A percentile compares a stretch with the other conserved stretches of the same genome.
Evolutionary conservation across 495 filamentous ascomycete species (phyloP).

Genomic region (Barbatosphaeria neglecta): DNA sequence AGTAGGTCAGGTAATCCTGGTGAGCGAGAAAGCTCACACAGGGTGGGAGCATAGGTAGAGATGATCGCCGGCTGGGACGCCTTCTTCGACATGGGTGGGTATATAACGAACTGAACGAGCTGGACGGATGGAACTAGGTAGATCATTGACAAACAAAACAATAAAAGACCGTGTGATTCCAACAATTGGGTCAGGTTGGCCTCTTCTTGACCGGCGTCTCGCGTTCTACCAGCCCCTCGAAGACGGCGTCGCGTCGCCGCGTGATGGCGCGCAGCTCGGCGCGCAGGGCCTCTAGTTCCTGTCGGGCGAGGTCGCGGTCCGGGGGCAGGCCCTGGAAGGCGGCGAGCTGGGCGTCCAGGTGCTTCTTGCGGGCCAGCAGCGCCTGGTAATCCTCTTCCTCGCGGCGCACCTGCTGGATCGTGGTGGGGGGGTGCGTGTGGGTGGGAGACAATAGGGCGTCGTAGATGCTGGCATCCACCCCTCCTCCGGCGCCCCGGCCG

Average conservation of each 20-base stretch:
- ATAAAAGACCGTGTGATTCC: too few species aligned
- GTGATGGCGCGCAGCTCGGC: constrained; percentile 46
- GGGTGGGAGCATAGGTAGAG: too few species aligned
- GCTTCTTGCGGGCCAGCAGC: constrained; percentile 37
- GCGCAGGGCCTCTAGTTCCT: constrained; percentile 52
- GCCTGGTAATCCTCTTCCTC: constrained; percentile 44
- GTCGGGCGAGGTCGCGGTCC: constrained; percentile 52
- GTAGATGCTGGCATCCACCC: too few species aligned
- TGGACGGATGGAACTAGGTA: too few species aligned
- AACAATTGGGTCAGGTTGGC: background rate
- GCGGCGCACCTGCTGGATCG: constrained; percentile 33
- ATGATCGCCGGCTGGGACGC: too few species aligned
- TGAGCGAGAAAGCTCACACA: too few species aligned
- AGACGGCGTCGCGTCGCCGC: constrained; percentile 52
- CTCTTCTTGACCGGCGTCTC: constrained; percentile 34
- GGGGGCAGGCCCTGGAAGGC: constrained; percentile 59
- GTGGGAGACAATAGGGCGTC: background rate
- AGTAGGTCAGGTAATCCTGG: too few species aligned
- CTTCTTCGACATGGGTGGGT: too few species aligned
- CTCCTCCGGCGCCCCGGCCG: too few species aligned
- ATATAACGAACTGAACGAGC: too few species aligned
- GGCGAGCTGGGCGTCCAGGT: constrained; percentile 44
- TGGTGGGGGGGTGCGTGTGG: too few species aligned
- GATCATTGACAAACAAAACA: too few species aligned
- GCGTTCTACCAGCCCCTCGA: constrained; percentile 48